Evolutionary conservation across 1,284 basidiomycete genomes (phyloP), one percentile per base, ranked within the genome.

Genomic region (Phlebopus sp.): DNA sequence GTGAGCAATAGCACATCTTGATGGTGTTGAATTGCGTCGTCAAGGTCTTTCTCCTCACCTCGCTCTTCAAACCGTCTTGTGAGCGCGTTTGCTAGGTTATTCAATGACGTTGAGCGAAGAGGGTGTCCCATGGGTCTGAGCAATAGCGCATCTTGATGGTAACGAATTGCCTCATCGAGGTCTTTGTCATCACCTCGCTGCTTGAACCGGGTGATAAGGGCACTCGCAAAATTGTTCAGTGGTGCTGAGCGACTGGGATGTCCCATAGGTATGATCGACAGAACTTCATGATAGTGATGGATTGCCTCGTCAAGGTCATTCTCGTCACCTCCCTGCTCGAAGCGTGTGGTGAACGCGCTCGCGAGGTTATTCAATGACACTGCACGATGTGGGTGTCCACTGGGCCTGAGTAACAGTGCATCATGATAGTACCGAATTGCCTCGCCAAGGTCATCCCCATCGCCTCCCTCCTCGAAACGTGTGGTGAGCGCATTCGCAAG

Each of bases 391-490:
- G 25, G 18, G 4, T 47, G 35, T 21, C 15, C 44, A 19, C 23
- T 46, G 27, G 30, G 17, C 17, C 14, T 48, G 37, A 30, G 19
- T 21, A 34, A 25, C 30, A n/a, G 38, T 13, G 19, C 25, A 17
- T 15, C 18, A 6, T 8, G 46, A 46, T 19, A 46, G 27, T 49
- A 44, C 4, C 39, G 14, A 36, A 63, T 52, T 2, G 59, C 57
- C 29, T 54, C 51, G 6, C 61, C 53, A n/a, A 66, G 29, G 44
- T 64, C 60, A 11, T 46, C 46, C 10, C 45, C 38, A 25, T 50
- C 35, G 4, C 57, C 56, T 4, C 38, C 15, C 35, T 53, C 45
- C 15, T 54, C 32, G 37, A 55, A 62, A 4, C 56, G 52, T 13
- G 39, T 36, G 14, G 35, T 21, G 5, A 59, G 36, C 25, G 56